A percentile compares a stretch with the other conserved stretches of the same genome.
Conservation (phyloP, 805 yeast species). For the Metschnikowia lunata region DNA sequence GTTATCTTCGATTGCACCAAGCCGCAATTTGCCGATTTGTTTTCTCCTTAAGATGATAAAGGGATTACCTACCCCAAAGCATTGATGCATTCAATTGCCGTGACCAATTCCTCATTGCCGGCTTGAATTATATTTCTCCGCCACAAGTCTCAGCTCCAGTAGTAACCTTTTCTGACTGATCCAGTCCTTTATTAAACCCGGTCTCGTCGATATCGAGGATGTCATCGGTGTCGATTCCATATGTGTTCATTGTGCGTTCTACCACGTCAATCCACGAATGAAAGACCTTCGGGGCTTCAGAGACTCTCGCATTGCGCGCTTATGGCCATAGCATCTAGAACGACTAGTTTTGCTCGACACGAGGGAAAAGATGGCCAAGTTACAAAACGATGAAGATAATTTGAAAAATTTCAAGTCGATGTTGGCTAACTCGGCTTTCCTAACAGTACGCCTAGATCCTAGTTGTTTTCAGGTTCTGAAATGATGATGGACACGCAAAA, state of each 20-base stretch:
- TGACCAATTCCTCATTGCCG: too few relatives aligned
- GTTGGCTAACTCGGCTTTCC: slow-evolving; percentile 28
- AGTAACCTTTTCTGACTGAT: too few relatives aligned
- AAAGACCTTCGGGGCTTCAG: background rate
- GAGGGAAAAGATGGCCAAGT: slow-evolving; percentile 47
- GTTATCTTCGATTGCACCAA: too few relatives aligned
- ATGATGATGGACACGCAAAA: slow-evolving; percentile 14
- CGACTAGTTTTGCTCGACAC: slow-evolving; percentile 41
- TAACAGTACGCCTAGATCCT: slow-evolving; percentile 32
- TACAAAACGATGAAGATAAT: slow-evolving; percentile 44
- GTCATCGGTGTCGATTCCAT: background rate
- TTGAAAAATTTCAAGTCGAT: slow-evolving; percentile 38
- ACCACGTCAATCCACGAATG: background rate
- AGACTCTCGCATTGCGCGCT: background rate
- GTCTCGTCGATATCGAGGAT: background rate
- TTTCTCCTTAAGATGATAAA: too few relatives aligned
- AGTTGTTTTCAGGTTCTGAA: slow-evolving; percentile 36
- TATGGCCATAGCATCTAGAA: background rate
- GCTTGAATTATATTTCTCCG: too few relatives aligned
- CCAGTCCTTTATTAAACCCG: too few relatives aligned
- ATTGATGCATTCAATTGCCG: too few relatives aligned
- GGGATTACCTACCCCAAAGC: too few relatives aligned
- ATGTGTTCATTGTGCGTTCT: background rate
- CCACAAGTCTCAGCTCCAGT: too few relatives aligned
- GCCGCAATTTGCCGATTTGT: too few relatives aligned